phyloP scores from a whole-genome alignment of 257 asterid species.

The Agastache rugosa region DNA sequence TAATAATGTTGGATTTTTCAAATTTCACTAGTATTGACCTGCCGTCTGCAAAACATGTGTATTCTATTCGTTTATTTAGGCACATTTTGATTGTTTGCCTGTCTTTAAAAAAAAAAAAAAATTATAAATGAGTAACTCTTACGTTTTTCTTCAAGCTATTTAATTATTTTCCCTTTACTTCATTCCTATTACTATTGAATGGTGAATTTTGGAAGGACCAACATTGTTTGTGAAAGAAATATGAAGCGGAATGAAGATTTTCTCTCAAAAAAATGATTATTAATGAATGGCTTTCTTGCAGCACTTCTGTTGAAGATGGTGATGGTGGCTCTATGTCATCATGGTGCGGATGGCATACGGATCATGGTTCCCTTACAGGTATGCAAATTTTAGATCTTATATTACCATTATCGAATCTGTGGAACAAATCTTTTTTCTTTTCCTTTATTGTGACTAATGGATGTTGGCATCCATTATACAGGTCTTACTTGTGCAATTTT shows the following conservation, averaged over 20 bases:
- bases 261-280: conserved; percentile 8
- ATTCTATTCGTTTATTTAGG: not conserved
- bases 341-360: conserved; percentile 99
- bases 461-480: conserved; percentile 46
- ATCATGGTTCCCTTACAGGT: conserved; percentile 96
- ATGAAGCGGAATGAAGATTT: not conserved
- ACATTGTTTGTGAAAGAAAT: conserved; percentile 6
- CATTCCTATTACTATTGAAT: not conserved
- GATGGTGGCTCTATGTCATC: conserved; percentile 66
- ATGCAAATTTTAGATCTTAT: conserved; percentile 33
- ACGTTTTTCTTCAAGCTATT: not conserved
- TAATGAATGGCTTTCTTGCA: conserved; percentile 38
- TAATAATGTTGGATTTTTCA: not conserved
- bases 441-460: conserved; percentile 31
- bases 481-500: conserved; percentile 90
- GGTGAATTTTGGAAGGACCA: not conserved
- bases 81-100: not conserved
- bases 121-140: not conserved
- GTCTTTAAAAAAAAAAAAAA: no score
- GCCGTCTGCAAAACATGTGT: not conserved
- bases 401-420: not conserved
- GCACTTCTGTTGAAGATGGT: conserved; percentile 48
- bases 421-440: not conserved
- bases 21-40: not conserved
- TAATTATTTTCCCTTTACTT: not conserved